Conservation (phyloP, 2,329 filamentous ascomycete species). For the Ophiostoma australiae region DNA sequence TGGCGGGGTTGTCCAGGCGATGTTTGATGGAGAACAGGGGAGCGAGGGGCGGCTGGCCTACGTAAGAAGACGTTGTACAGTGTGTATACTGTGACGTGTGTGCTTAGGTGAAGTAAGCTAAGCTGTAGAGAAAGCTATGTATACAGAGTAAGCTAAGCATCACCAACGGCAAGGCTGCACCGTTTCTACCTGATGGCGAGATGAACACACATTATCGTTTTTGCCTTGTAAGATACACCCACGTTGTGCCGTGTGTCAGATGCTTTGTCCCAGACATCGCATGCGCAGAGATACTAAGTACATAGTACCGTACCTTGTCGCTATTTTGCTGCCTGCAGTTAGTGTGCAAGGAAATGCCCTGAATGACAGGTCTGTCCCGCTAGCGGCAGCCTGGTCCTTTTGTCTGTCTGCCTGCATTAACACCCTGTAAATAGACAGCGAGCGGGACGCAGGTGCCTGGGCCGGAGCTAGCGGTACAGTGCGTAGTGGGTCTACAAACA, state of each 20-base stretch:
- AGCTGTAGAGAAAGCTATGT: too few relatives aligned
- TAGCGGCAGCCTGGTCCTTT: slow-evolving; percentile 9
- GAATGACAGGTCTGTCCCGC: slow-evolving; percentile 6
- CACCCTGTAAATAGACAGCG: not conserved
- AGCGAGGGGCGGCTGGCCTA: not conserved
- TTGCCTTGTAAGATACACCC: not conserved
- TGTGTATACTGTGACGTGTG: not conserved
- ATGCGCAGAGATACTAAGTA: not conserved
- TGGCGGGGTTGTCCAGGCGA: slow-evolving; percentile 27
- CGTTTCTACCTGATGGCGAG: not conserved
- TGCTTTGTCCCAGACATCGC: not conserved
- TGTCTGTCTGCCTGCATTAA: not conserved
- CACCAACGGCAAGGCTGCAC: not conserved
- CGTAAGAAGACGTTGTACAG: not conserved
- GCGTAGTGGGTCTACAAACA: not conserved
- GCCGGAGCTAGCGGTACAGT: not conserved
- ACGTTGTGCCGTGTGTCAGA: slow-evolving; percentile 4
- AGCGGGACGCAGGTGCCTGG: not conserved
- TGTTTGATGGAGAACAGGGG: slow-evolving; percentile 5
- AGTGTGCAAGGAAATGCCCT: not conserved
- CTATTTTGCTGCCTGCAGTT: slow-evolving; percentile 3
- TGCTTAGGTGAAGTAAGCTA: not conserved
- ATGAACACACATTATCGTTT: not conserved
- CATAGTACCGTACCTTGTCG: not conserved
- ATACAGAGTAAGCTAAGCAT: not conserved